Conservation (phyloP, 805 yeast species). For the Tetrapisispora arboricola region DNA sequence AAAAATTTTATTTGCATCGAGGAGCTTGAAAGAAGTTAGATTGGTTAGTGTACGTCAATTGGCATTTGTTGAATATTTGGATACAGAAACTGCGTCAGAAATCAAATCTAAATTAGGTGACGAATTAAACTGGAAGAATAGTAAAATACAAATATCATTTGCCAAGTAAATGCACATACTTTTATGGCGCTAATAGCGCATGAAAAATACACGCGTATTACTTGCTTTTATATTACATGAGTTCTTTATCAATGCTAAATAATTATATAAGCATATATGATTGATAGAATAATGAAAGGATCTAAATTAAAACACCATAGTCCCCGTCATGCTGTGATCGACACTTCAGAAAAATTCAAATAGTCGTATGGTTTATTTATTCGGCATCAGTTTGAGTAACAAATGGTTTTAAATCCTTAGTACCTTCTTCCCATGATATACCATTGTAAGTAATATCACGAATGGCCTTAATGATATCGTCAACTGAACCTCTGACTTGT, state of each 20-base stretch:
- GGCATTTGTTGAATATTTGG: constrained; percentile 72
- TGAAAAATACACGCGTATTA: neutral
- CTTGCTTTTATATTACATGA: neutral
- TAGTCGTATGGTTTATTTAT: neutral
- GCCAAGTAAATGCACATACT: constrained; percentile 15
- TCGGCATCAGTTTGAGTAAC: constrained; percentile 47
- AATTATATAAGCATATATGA: neutral
- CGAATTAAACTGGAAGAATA: constrained; percentile 7
- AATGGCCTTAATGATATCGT: constrained; percentile 62
- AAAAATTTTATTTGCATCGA: constrained; percentile 35
- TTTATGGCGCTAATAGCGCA: too few relatives aligned
- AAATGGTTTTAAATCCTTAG: constrained; percentile 57
- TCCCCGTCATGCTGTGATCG: neutral
- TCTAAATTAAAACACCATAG: neutral
- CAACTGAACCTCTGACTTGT: constrained; percentile 89
- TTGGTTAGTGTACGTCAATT: constrained; percentile 56
- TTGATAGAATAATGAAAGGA: neutral
- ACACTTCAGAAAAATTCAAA: too few relatives aligned
- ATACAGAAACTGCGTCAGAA: constrained; percentile 38
- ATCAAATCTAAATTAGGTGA: constrained; percentile 11
- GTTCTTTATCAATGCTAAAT: neutral
- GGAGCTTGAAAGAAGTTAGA: constrained; percentile 60
- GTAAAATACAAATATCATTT: constrained; percentile 18
- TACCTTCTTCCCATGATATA: constrained; percentile 75
- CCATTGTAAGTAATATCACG: constrained; percentile 65